These are phyloP conservation scores for Acanthamoeba triangularis DNA, from an alignment of 208 protist genomes.

Conservation along the genomic window DNA sequence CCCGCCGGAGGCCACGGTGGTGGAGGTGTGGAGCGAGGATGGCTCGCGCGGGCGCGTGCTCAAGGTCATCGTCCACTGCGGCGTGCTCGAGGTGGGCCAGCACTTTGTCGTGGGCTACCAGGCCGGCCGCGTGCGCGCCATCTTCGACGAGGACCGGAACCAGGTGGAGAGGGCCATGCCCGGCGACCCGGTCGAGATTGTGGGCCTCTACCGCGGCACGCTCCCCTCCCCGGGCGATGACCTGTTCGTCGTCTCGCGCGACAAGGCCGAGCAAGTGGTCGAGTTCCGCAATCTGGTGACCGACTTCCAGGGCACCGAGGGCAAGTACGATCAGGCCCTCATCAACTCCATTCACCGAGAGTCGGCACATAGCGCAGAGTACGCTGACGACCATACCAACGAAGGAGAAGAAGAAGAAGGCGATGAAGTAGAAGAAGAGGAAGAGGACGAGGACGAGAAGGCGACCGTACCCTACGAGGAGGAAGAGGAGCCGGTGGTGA, in stretches of 20 bases:
- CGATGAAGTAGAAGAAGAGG: not conserved
- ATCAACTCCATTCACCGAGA: constrained; percentile 54
- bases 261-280: constrained; percentile 68
- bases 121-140: constrained; percentile 41
- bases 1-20: constrained; percentile 94
- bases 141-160: constrained; percentile 50
- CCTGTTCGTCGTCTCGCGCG: constrained; percentile 64
- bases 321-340: constrained; percentile 73
- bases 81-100: constrained; percentile 66
- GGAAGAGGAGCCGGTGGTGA: constrained; percentile 28
- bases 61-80: constrained; percentile 64
- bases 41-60: constrained; percentile 57
- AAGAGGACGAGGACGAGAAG: not conserved
- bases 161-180: constrained; percentile 56
- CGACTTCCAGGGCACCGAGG: constrained; percentile 67
- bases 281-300: constrained; percentile 73
- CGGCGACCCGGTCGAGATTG: constrained; percentile 64
- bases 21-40: constrained; percentile 91
- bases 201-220: constrained; percentile 47
- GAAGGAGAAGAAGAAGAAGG: not conserved
- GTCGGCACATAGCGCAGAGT: not conserved
- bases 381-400: not conserved
- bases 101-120: constrained; percentile 73
- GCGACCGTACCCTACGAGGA: not conserved
- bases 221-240: constrained; percentile 67